Evolutionary conservation across 805 yeast genomes (phyloP), one percentile per base, ranked within the genome.

Genomic region (Saturnispora silvae): DNA sequence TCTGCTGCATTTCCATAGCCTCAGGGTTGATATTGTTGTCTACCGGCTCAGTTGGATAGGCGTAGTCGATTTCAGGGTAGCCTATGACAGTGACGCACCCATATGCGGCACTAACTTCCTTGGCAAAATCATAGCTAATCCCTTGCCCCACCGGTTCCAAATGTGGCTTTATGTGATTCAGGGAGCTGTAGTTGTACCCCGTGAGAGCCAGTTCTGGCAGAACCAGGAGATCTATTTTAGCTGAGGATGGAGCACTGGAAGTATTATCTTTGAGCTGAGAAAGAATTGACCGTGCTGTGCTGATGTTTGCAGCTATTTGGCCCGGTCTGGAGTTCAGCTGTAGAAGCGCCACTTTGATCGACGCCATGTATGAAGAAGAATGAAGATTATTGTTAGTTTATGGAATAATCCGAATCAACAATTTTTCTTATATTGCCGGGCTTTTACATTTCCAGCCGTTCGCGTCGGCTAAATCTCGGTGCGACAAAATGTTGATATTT

Each of bases 161-260:
- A 47, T 56, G 77, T 2, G 89, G 87, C 34, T 48, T 54, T 16
- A 79, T 75, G 27, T 66, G 72, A 1, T 48, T 52, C 29, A 53
- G 56, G 19, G 60, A 54, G 20, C 56, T 52, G 57, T 79, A 87
- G 49, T 78, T 80, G 54, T 86, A 86, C 1, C 96, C 95, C 0
- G 94, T 81, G 10, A 87, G 59, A 0, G 94, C 85, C 34, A 86
- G 58, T 50, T 86, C 96, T 0, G 96, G 95, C 5, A 87, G 65
- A 1, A 86, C 70, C 6, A 86, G 54, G n/a, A 86, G 46, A 51
- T 85, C 94, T 1, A 76, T n/a, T n/a, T n/a, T n/a, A n/a, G n/a
- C n/a, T n/a, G n/a, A n/a, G n/a, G n/a, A n/a, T n/a, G n/a, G n/a
- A n/a, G n/a, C n/a, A n/a, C n/a, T n/a, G n/a, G n/a, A n/a, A n/a